A percentile compares a stretch with the other conserved stretches of the same genome.
These are phyloP conservation scores for Fusarium musae DNA, from an alignment of 2,329 filamentous ascomycete genomes.

Conservation along the genomic window DNA sequence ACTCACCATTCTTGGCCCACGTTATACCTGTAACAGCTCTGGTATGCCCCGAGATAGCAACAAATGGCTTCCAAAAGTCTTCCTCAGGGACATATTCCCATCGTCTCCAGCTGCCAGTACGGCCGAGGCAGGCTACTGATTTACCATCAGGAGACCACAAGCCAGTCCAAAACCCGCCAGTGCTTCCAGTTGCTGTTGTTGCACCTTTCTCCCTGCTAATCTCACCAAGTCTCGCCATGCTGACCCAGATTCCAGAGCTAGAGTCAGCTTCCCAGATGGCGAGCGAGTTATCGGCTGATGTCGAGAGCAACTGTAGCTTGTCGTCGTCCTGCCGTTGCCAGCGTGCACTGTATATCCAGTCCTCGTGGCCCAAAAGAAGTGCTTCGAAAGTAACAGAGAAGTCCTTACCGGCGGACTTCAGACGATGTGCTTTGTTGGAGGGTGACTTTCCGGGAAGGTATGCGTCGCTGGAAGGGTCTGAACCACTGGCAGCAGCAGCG, in stretches of 20 bases:
- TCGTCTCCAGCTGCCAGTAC: slow-evolving; percentile 91
- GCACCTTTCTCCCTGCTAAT: slow-evolving; percentile 95
- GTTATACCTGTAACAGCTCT: slow-evolving; percentile 82
- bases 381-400: slow-evolving; percentile 94
- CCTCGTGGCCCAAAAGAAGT: slow-evolving; percentile 91
- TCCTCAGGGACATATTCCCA: slow-evolving; percentile 74
- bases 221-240: slow-evolving; percentile 85
- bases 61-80: slow-evolving; percentile 79
- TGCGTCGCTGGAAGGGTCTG: slow-evolving; percentile 67
- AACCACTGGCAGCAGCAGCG: slow-evolving; percentile 61
- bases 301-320: slow-evolving; percentile 80
- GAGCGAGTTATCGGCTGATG: slow-evolving; percentile 94
- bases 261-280: slow-evolving; percentile 91
- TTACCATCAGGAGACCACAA: slow-evolving; percentile 86
- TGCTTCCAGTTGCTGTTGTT: slow-evolving; percentile 94
- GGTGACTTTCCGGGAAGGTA: slow-evolving; percentile 76
- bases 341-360: slow-evolving; percentile 93
- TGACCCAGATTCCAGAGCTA: slow-evolving; percentile 90
- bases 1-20: slow-evolving; percentile 85
- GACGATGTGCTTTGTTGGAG: slow-evolving; percentile 88
- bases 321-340: slow-evolving; percentile 70
- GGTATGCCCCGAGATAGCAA: slow-evolving; percentile 87
- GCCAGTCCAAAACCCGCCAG: slow-evolving; percentile 95
- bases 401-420: slow-evolving; percentile 69
- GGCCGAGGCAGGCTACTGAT: slow-evolving; percentile 82